Evolutionary conservation across 805 yeast genomes (phyloP), one percentile per base, ranked within the genome.

Genomic region (Candida yuanshanica): DNA sequence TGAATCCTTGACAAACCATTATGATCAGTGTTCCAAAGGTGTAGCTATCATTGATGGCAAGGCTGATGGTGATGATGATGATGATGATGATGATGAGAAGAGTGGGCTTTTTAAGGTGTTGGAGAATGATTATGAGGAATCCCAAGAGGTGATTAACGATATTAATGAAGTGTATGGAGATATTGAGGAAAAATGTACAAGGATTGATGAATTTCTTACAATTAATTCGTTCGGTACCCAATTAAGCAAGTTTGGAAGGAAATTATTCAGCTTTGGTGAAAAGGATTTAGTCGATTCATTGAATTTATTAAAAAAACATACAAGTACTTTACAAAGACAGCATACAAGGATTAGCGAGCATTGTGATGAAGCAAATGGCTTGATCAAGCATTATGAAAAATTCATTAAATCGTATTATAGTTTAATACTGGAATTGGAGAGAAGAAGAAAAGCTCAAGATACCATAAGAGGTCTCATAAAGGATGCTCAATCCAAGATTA

Each of bases 1-100:
- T 25, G 80, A 78, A 42, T 77, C 89, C 52, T 65, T 89, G 36
- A 82, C 95, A 10, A 77, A 76, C 40, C 96, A 89, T 62, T 87
- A 80, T 52, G 96, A 89, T 59, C 88, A 85, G 55, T 84, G 95
- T 50, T 51, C 64, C 11, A 63, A 74, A 45, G 83, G 77, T 9
- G 53, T 65, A 3, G 61, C 62, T 5, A 49, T 64, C 13, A 36
- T 37, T 0, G 45, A 66, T 7, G 60, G 72, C n/a, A 52, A 58
- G 18, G 55, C 63, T n/a, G 53, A 59, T 1, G 47, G 57, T 0
- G 41, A 57, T 4, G 53, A 45, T 7, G 51, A 45, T 1, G 53
- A 59, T 1, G 47, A 56, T 0, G 41, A 57, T 4, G 54, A 45
- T 7, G 51, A 44, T 1, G 70, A 65, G 40, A 64, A 64, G 44